A percentile compares a stretch with the other conserved stretches of the same genome.
Conservation (phyloP, 257 asterid species). For the Gardenia jasminoides region DNA sequence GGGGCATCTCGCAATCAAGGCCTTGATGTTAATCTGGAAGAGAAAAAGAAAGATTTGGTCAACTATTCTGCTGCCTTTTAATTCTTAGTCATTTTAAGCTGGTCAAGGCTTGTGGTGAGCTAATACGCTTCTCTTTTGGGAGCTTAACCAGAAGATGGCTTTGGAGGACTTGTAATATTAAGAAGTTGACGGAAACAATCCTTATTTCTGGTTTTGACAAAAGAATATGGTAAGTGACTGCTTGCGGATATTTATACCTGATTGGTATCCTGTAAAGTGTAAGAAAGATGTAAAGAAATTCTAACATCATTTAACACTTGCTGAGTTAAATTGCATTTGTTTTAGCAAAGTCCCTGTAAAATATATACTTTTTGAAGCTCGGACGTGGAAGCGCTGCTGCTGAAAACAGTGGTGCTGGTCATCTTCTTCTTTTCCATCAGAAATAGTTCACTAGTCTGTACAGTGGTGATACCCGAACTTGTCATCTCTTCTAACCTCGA, state of each 20-base stretch:
- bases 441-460: not conserved
- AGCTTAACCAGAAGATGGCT: not conserved
- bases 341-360: not conserved
- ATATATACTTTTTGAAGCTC: not conserved
- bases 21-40: conserved; percentile 26
- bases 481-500: not conserved
- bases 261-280: not conserved
- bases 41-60: conserved; percentile 1
- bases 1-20: conserved; percentile 34
- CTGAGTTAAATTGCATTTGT: not conserved
- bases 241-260: conserved; percentile 5
- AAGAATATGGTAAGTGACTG: conserved; percentile 3
- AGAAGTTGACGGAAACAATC: not conserved
- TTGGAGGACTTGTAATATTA: not conserved
- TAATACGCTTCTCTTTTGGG: not conserved
- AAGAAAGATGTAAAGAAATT: conserved; percentile 11
- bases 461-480: not conserved
- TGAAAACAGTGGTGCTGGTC: not conserved
- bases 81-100: conserved; percentile 7
- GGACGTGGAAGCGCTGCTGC: not conserved
- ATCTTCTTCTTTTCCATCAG: not conserved
- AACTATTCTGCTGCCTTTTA: conserved; percentile 21
- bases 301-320: not conserved
- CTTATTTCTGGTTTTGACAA: conserved; percentile 4
- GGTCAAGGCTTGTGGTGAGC: conserved; percentile 6